A percentile compares a stretch with the other conserved stretches of the same genome.
Evolutionary conservation across 768 basidiomycete genomes (phyloP).

Genomic region (Amanita jacksonii): DNA sequence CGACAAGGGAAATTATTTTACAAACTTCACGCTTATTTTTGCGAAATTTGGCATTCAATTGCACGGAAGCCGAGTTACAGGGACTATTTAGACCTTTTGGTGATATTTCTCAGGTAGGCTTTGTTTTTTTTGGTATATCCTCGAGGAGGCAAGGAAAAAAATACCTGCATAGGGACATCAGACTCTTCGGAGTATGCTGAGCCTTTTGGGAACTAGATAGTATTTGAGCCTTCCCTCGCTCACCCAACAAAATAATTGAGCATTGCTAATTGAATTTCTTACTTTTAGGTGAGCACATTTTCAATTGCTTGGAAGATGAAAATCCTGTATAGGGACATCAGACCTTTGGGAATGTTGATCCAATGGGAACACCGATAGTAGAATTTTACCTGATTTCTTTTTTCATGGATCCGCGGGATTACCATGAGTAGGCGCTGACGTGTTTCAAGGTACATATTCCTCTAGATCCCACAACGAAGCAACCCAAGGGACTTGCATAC

Average conservation of each 20-base stretch:
- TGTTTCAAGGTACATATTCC: constrained; percentile 38
- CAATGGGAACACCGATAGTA: constrained; percentile 44
- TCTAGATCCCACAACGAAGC: constrained; percentile 32
- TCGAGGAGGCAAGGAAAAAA: constrained; percentile 36
- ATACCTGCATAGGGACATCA: constrained; percentile 47
- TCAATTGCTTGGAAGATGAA: constrained; percentile 25
- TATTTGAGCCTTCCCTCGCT: constrained; percentile 32
- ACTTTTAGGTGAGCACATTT: constrained; percentile 28
- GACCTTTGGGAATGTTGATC: constrained; percentile 54
- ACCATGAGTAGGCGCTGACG: constrained; percentile 3
- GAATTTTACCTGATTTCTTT: constrained; percentile 21
- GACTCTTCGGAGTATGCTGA: constrained; percentile 33
- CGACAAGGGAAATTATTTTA: constrained; percentile 45
- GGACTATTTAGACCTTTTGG: constrained; percentile 64
- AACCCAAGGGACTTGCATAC: constrained; percentile 43
- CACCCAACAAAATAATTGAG: constrained; percentile 1
- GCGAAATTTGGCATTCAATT: constrained; percentile 89
- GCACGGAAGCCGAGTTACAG: constrained; percentile 60
- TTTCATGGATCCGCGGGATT: neutral
- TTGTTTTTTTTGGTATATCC: too few species aligned
- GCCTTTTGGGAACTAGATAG: constrained; percentile 40
- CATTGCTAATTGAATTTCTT: constrained; percentile 12
- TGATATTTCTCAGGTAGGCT: constrained; percentile 65
- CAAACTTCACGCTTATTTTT: constrained; percentile 79
- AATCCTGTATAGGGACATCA: constrained; percentile 55